Percentiles rank a stretch among this genome's conserved stretches.
Evolutionary conservation across 352 stramenopile genomes (phyloP).

Genomic region (Pythium graminicola): DNA sequence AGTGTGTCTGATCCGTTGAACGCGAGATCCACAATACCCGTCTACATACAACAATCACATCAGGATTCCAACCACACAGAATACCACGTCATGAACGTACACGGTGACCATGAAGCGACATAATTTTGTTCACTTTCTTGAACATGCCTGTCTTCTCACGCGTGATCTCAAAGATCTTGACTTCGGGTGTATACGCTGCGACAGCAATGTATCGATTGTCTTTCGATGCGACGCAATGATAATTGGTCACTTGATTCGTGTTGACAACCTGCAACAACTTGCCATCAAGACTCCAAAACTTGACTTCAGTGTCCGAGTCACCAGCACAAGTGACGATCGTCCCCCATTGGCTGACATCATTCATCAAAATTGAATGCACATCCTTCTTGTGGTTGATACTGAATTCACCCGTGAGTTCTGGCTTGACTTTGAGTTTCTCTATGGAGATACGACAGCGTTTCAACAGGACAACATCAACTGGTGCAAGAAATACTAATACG

Average conservation of each 20-base stretch:
- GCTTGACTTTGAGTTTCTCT: constrained; percentile 76
- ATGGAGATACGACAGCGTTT: too few relatives aligned
- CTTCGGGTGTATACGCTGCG: constrained; percentile 72
- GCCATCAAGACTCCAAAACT: constrained; percentile 69
- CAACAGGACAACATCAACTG: neutral
- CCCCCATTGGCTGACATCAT: constrained; percentile 73
- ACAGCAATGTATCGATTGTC: constrained; percentile 80
- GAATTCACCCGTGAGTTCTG: constrained; percentile 61
- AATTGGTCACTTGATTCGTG: constrained; percentile 78
- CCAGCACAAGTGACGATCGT: constrained; percentile 70
- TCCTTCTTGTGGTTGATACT: constrained; percentile 60
- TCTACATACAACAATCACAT: constrained; percentile 26
- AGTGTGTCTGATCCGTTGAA: constrained; percentile 65
- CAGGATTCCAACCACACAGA: neutral
- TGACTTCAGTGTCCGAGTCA: constrained; percentile 69
- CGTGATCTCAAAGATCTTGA: constrained; percentile 79
- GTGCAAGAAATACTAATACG: constrained; percentile 1
- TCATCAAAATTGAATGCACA: constrained; percentile 78
- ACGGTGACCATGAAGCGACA: constrained; percentile 70
- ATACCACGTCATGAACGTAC: constrained; percentile 26
- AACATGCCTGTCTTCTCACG: constrained; percentile 71
- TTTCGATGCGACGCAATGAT: constrained; percentile 71
- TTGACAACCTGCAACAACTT: constrained; percentile 67
- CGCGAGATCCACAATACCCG: constrained; percentile 62
- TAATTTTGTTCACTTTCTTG: constrained; percentile 80